Base-by-base conservation (phyloP, 2,329 filamentous ascomycete species). In the Stemphylium beticola region DNA sequence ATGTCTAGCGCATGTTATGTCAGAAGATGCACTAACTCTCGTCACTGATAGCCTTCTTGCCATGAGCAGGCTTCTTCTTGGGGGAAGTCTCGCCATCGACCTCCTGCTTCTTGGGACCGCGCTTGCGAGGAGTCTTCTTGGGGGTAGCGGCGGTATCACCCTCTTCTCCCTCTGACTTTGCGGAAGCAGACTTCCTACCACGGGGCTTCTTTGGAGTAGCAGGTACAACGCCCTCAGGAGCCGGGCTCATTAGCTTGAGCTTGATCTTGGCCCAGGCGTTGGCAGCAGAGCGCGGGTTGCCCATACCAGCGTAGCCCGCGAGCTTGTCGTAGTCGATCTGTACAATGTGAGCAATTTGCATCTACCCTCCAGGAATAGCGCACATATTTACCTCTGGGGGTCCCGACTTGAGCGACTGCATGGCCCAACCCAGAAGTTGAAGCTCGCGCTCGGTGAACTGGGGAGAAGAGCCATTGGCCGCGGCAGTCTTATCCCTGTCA, bases 281-380 rank as follows among this genome's bases (percentile, higher is more conserved):
- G 56, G 65, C 55, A 11, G 74, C 74, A 24, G 74, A 76, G 46
- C 72, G 67, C 7, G 66, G 66, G 53, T 76, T 75, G 59, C 62
- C 54, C 74, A 76, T 76, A 43, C 69, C 62, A 31, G 72, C 69
- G 34, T 73, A 69, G 4, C 4, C 39, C 7, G 74, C 74, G 15
- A 76, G 70, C 60, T 71, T 74, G 2, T 69, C 66, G 59, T 72
- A 73, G 60, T 76, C 74, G 49, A 76, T 66, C 74, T 76, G 17
- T 12, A 3, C 4, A n/a, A 8, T 42, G 41, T 67, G 5, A 63
- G 49, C 47, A n/a, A 36, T 36, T 29, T n/a, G 36, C 0, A 17
- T 36, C 15, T 20, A 9, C 22, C 12, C 10, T 7, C 17, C 2
- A 11, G 9, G 12, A n/a, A 6, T 12, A n/a, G n/a, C 2, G 24